Evolutionary conservation across 495 filamentous ascomycete genomes (phyloP), one percentile per base, ranked within the genome.

Genomic region (Penicillium waksmanii): DNA sequence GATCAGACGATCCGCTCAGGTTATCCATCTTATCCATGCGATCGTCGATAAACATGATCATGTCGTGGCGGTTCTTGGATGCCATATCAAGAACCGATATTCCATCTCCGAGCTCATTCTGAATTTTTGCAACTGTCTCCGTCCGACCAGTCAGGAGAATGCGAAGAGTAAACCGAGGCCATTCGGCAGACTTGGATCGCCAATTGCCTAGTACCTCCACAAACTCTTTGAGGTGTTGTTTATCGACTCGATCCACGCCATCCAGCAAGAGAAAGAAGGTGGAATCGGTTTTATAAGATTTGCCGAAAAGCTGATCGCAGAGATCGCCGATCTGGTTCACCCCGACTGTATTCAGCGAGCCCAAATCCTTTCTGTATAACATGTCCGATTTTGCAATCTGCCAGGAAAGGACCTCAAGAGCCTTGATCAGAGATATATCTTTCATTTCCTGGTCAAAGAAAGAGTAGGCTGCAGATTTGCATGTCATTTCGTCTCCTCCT

Each of bases 21-120:
- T 60, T 66, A 10, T 63, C 60, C 64, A 66, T 66, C n/a, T 53
- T 63, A 36, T 55, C 27, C 51, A 66, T 57, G 3, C 64, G 60
- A 13, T 58, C 46, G 17, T 47, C 50, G 23, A 66, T 60, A 33
- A 66, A 66, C 9, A 42, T 60, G 5, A 34, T 4, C 51, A 66
- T 46, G n/a, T 66, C 64, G n/a, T 57, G 53, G 4, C 13, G 33
- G 17, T 60, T 66, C 23, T 52, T 46, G 0, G 60, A 60, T 2
- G 64, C 56, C 50, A 66, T 33, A 34, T 63, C 51, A 3, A 66
- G 47, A 5, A 57, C 35, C 1, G 56, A 43, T 0, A 60, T 42
- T 10, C 44, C 56, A 3, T 55, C 60, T 13, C 53, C 51, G 15
- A 63, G 36, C 4, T 57, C 35, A 17, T 4, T 54, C 21, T 57